Conservation (phyloP, 331 rosid species). For the Rosa hybrid region DNA sequence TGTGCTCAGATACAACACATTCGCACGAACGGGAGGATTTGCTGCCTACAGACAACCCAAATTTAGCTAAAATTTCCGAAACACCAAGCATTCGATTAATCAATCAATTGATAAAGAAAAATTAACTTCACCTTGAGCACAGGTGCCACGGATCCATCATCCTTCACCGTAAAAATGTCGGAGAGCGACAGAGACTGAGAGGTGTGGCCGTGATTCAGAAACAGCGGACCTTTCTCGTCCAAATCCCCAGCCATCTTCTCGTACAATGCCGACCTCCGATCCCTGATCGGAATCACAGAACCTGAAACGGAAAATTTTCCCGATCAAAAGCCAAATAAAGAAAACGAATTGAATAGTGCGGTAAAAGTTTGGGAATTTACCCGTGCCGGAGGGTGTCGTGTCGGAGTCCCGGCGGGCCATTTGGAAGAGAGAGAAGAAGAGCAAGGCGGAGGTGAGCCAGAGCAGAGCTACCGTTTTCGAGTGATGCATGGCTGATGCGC, state of each 20-base stretch:
- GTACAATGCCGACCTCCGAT: slow-evolving; percentile 64
- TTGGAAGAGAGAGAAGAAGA: slow-evolving; percentile 55
- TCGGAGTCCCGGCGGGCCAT: slow-evolving; percentile 57
- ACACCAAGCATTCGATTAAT: neutral
- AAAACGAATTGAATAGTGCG: neutral
- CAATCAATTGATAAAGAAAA: neutral
- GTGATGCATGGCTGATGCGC: slow-evolving; percentile 30
- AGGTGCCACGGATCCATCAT: slow-evolving; percentile 81
- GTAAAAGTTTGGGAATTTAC: neutral
- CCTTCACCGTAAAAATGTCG: slow-evolving; percentile 70
- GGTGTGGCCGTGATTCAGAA: slow-evolving; percentile 76
- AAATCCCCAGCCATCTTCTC: slow-evolving; percentile 81
- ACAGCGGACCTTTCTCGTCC: slow-evolving; percentile 77
- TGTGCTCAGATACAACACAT: slow-evolving; percentile 67
- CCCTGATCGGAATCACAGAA: slow-evolving; percentile 37
- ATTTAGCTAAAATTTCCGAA: neutral
- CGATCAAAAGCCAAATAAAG: neutral
- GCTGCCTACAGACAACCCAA: slow-evolving; percentile 57
- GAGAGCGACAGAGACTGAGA: slow-evolving; percentile 90
- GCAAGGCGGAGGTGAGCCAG: slow-evolving; percentile 60
- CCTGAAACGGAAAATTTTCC: slow-evolving; percentile 22
- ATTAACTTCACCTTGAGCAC: slow-evolving; percentile 53
- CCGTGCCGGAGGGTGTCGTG: slow-evolving; percentile 28
- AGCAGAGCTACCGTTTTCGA: slow-evolving; percentile 44
- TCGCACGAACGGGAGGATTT: slow-evolving; percentile 93